Conservation (phyloP, 2,329 filamentous ascomycete genomes). For the Penicillium sp. region DNA sequence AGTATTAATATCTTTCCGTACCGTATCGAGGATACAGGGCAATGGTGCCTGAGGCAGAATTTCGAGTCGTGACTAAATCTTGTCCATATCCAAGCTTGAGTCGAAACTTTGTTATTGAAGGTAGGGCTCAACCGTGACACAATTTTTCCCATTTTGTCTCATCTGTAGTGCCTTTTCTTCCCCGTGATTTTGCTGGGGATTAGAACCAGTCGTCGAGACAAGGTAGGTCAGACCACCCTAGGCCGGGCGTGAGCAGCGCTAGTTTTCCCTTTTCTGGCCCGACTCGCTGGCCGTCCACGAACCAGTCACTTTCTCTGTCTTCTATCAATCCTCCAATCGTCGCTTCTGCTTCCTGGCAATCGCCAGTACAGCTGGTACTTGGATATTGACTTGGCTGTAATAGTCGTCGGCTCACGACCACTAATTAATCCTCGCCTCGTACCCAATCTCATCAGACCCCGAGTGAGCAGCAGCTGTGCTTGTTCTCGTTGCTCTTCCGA, state of each 20-base stretch:
- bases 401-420: constrained; percentile 10
- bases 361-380: constrained; percentile 1
- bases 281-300: constrained; percentile 13
- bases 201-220: constrained; percentile 3
- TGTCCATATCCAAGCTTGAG: neutral
- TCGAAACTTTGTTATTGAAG: neutral
- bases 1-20: constrained; percentile 17
- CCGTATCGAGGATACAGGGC: constrained; percentile 14
- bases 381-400: constrained; percentile 17
- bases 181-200: neutral
- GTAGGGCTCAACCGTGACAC: neutral
- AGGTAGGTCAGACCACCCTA: constrained; percentile 17
- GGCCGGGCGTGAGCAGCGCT: constrained; percentile 8
- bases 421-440: constrained; percentile 12
- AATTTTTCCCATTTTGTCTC: neutral
- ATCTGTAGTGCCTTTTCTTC: neutral
- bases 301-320: constrained; percentile 10
- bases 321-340: constrained; percentile 24
- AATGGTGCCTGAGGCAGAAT: constrained; percentile 11
- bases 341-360: neutral
- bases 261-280: constrained; percentile 18
- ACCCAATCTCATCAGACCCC: constrained; percentile 12
- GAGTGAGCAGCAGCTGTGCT: constrained; percentile 17
- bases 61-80: constrained; percentile 17
- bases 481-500: constrained; percentile 27